These are phyloP conservation scores for Rosellinia necatrix DNA, from an alignment of 2,329 filamentous ascomycete species.

Conservation along the genomic window DNA sequence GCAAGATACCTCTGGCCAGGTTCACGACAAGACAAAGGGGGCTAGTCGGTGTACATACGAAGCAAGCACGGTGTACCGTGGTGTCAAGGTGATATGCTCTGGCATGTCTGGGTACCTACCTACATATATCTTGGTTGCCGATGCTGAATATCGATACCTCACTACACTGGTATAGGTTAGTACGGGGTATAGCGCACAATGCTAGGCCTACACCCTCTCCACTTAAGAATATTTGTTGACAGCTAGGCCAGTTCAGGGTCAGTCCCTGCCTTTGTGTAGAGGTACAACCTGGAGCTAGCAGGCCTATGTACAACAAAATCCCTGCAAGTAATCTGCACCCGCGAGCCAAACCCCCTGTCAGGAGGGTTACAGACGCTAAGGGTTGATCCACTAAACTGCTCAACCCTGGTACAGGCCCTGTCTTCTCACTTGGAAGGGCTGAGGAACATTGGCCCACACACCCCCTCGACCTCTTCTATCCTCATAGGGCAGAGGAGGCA, in stretches of 20 bases:
- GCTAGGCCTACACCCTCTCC: constrained; percentile 13
- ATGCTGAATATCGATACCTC: too few relatives aligned
- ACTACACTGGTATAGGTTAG: too few relatives aligned
- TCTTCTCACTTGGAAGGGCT: constrained; percentile 28
- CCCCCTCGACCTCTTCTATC: constrained; percentile 14
- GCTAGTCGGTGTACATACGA: constrained; percentile 12
- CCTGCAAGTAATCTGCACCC: constrained; percentile 26
- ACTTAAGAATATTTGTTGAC: constrained; percentile 18
- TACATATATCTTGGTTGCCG: background rate
- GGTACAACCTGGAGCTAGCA: constrained; percentile 22
- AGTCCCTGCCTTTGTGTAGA: constrained; percentile 11
- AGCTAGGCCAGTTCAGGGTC: constrained; percentile 2
- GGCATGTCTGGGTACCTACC: background rate
- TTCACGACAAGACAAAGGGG: background rate
- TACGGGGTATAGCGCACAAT: background rate
- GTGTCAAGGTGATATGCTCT: too few relatives aligned
- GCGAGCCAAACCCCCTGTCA: constrained; percentile 20
- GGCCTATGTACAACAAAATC: constrained; percentile 22
- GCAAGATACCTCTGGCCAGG: constrained; percentile 3
- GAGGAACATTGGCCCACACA: constrained; percentile 20
- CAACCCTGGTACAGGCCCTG: constrained; percentile 12
- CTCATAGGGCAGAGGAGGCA: constrained; percentile 27
- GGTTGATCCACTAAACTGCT: constrained; percentile 20
- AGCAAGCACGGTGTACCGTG: background rate
- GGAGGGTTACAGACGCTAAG: constrained; percentile 14